Conservation (phyloP, 495 filamentous ascomycete genomes). For the Tuber magnatum region DNA sequence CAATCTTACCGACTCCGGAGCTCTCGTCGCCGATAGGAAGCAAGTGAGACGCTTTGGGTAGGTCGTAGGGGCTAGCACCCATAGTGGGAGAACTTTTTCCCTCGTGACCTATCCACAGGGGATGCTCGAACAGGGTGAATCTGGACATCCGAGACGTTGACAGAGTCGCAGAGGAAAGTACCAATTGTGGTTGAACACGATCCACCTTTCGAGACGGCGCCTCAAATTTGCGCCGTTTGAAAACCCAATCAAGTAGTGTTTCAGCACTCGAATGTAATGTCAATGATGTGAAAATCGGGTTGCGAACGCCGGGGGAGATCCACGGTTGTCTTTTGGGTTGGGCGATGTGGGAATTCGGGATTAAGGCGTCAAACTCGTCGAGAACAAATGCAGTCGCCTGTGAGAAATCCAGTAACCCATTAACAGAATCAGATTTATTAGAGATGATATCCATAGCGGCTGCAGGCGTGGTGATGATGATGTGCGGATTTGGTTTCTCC, state of each 20-base stretch:
- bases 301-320: background rate
- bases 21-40: slow-evolving; percentile 22
- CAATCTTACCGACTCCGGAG: slow-evolving; percentile 7
- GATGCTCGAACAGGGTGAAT: background rate
- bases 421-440: slow-evolving; percentile 11
- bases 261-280: slow-evolving; percentile 19
- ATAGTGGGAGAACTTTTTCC: background rate
- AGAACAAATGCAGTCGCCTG: slow-evolving; percentile 32
- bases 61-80: background rate
- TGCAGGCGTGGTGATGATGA: slow-evolving; percentile 34
- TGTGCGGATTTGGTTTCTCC: slow-evolving; percentile 30
- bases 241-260: slow-evolving; percentile 36
- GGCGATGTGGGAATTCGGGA: background rate
- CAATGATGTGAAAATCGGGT: background rate
- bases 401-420: slow-evolving; percentile 31
- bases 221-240: slow-evolving; percentile 18
- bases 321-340: background rate
- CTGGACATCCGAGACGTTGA: slow-evolving; percentile 17
- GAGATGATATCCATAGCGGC: slow-evolving; percentile 33
- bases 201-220: background rate
- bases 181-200: slow-evolving; percentile 30
- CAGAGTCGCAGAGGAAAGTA: slow-evolving; percentile 29
- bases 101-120: background rate
- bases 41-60: background rate
- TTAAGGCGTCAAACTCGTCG: slow-evolving; percentile 34